These are phyloP conservation scores for Phytomonas sp. DNA, from an alignment of 208 protist species.

Conservation along the genomic window DNA sequence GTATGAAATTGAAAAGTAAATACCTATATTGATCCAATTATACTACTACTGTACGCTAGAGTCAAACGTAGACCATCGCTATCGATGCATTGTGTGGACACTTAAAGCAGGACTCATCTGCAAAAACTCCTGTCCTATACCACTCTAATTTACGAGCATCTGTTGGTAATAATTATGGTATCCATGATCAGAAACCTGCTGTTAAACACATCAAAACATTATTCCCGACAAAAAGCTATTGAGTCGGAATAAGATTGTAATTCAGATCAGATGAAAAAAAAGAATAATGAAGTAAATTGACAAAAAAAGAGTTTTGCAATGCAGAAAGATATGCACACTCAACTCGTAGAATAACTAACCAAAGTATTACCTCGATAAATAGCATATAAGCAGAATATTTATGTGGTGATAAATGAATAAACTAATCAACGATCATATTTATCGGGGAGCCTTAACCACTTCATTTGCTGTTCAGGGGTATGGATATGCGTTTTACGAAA, in stretches of 20 bases:
- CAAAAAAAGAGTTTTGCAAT: conserved; percentile 1
- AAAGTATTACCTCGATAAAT: background rate
- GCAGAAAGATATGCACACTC: background rate
- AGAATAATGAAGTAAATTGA: background rate
- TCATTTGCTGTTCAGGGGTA: conserved; percentile 55
- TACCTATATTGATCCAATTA: background rate
- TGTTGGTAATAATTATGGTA: background rate
- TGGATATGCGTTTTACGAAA: conserved; percentile 72
- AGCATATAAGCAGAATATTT: conserved; percentile 13
- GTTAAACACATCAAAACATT: background rate
- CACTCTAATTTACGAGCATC: background rate
- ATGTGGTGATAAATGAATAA: conserved; percentile 10
- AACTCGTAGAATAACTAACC: background rate
- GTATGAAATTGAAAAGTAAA: conserved; percentile 10
- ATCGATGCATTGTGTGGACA: background rate
- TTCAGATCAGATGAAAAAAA: background rate
- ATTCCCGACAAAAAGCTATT: background rate
- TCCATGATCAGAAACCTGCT: background rate
- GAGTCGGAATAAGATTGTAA: background rate
- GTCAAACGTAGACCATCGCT: background rate
- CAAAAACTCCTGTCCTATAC: background rate
- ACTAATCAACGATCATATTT: conserved; percentile 42
- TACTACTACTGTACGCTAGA: background rate
- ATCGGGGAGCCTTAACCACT: conserved; percentile 72
- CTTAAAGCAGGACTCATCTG: background rate